A percentile compares a stretch with the other conserved stretches of the same genome.
These are phyloP conservation scores for Ophiostoma sp. DNA, from an alignment of 2,329 filamentous ascomycete genomes.

Conservation along the genomic window DNA sequence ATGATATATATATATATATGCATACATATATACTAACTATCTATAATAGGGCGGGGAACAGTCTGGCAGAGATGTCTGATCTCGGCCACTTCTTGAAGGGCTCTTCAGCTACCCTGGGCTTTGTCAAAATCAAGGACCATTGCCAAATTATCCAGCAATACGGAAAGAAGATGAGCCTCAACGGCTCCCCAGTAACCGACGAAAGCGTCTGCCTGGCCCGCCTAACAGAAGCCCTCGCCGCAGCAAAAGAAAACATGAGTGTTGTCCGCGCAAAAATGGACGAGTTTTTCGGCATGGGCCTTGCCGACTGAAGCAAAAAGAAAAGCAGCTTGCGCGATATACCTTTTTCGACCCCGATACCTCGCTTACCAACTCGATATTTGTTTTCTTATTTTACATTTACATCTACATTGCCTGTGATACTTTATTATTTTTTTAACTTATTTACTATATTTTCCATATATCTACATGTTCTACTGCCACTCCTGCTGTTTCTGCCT, in stretches of 20 bases:
- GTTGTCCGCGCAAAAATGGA: conserved; percentile 66
- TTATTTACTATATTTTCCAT: not conserved
- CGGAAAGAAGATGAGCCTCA: conserved; percentile 74
- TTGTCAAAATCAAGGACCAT: conserved; percentile 82
- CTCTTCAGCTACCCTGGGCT: conserved; percentile 87
- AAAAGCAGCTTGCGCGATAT: not conserved
- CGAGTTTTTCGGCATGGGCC: conserved; percentile 51
- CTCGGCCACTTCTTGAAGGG: conserved; percentile 97
- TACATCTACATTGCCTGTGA: not conserved
- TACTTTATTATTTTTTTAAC: not conserved
- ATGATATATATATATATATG: too few relatives aligned
- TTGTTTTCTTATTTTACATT: not conserved
- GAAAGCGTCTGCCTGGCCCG: conserved; percentile 62
- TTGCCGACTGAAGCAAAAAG: not conserved
- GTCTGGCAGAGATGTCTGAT: conserved; percentile 70
- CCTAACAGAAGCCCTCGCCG: conserved; percentile 63
- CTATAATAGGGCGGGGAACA: conserved; percentile 35
- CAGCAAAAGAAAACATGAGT: conserved; percentile 70
- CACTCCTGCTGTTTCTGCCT: too few relatives aligned
- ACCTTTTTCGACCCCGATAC: not conserved
- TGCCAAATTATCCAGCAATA: conserved; percentile 97
- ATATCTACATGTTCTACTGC: not conserved
- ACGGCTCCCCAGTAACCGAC: conserved; percentile 63
- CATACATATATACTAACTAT: not conserved
- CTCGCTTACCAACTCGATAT: not conserved